Conservation (phyloP, 2,329 filamentous ascomycete genomes). For the Neofusicoccum ribis region DNA sequence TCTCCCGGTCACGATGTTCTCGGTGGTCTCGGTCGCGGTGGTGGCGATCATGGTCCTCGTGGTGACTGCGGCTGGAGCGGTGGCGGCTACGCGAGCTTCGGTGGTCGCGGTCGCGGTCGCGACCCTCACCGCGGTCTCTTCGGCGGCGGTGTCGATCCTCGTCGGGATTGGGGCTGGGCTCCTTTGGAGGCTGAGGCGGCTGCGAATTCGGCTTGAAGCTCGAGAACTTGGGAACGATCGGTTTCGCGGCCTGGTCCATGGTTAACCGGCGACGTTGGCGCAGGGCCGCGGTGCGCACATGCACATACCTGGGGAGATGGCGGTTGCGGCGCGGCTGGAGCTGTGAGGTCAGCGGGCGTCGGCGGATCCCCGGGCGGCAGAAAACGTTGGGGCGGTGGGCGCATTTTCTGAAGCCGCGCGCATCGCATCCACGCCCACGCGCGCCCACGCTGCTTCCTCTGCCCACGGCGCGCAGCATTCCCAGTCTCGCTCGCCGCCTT, state of each 20-base stretch:
- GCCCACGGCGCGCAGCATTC: not conserved
- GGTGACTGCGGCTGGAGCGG: not conserved
- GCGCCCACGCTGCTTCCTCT: too few relatives aligned
- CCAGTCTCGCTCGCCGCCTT: constrained; percentile 11
- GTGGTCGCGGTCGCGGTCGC: not conserved
- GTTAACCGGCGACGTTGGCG: not conserved
- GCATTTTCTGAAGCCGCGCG: constrained; percentile 11
- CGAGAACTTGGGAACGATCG: constrained; percentile 66
- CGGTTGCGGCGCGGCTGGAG: not conserved
- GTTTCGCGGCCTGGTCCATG: constrained; percentile 22
- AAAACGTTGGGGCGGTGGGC: constrained; percentile 17
- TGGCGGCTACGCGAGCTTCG: not conserved
- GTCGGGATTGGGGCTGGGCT: not conserved
- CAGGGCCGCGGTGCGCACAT: not conserved
- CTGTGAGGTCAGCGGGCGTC: constrained; percentile 13
- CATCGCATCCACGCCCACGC: not conserved
- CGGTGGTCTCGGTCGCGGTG: constrained; percentile 4
- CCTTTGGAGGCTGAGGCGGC: constrained; percentile 17
- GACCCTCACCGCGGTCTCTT: not conserved
- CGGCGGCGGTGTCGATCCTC: not conserved
- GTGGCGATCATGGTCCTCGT: not conserved
- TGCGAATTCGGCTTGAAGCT: constrained; percentile 64
- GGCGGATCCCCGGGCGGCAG: constrained; percentile 11
- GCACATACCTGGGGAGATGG: constrained; percentile 13
- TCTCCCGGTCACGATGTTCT: not conserved